Evolutionary conservation across 495 filamentous ascomycete species (phyloP).

Genomic region (Xylaria grammica): DNA sequence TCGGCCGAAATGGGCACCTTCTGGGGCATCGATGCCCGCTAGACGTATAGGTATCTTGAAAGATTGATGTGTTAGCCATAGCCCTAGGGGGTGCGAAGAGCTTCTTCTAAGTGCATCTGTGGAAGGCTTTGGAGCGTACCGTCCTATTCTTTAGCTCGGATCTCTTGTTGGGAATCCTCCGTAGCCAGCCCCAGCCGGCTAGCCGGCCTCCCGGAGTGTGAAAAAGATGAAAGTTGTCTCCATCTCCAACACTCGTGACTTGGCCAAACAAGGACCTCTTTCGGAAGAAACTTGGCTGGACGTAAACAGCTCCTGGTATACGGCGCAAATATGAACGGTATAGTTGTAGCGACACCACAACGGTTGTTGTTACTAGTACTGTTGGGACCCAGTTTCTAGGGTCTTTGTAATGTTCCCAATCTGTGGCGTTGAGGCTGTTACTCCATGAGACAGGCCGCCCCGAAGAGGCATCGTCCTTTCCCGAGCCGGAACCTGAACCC

Average conservation of each 20-base stretch:
- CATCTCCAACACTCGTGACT: conserved; percentile 95
- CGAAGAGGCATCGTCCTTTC: conserved; percentile 28
- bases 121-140: conserved; percentile 51
- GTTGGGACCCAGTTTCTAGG: conserved; percentile 70
- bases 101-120: neutral
- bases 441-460: conserved; percentile 53
- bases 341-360: conserved; percentile 63
- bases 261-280: conserved; percentile 76
- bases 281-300: conserved; percentile 71
- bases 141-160: conserved; percentile 76
- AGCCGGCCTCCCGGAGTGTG: conserved; percentile 90
- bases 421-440: conserved; percentile 56
- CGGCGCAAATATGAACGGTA: conserved; percentile 81
- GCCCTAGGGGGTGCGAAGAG: neutral
- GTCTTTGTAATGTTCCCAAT: conserved; percentile 73
- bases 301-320: conserved; percentile 73
- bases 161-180: conserved; percentile 70
- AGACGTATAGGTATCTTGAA: conserved; percentile 79
- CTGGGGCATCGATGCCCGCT: conserved; percentile 91
- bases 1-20: conserved; percentile 87
- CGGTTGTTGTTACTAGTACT: conserved; percentile 69
- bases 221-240: conserved; percentile 90
- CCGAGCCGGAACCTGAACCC: conserved; percentile 22
- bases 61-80: conserved; percentile 18
- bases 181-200: conserved; percentile 90